Base-by-base conservation (phyloP, 1,284 basidiomycete species). In the Gomphus bonarii region DNA sequence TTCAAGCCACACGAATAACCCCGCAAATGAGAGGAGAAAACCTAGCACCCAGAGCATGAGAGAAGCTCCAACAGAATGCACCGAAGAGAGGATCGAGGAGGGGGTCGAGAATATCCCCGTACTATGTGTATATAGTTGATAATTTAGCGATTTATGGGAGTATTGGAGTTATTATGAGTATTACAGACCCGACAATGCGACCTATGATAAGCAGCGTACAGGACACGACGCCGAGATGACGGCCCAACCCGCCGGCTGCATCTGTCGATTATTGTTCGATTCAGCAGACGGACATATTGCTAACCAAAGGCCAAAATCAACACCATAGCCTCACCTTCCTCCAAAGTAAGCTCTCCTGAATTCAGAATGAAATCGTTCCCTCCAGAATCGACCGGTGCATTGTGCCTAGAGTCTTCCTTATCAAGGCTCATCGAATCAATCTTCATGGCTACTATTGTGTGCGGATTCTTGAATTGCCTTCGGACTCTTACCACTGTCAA, bases 31-130 rank as follows among this genome's bases (percentile, higher is more conserved):
- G 9, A 81, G 70, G 7, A 75, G 35, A 57, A 78, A 78, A 1
- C 79, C 80, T 35, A 79, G 72, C 2, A 79, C 74, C 80, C 79
- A 82, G 43, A 80, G 74, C 69, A 80, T 72, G 11, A 80, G 67
- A 0, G 76, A 78, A 1, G 78, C 76, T 6, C 79, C 80, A 12
- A 80, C 69, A 1, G 76, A 79, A 16, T 73, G 74, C 0, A 78
- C 75, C 0, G 75, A 72, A 0, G 62, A 65, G 31, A 81, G 63
- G 62, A 84, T 83, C 0, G 77, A 79, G 0, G 79, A 79, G 0
- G 81, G 79, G 0, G 81, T 82, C 1, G 81, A 80, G 67, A 84
- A 84, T 58, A 83, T 80, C 7, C 81, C 81, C 0, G 81, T 81
- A 0, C 38, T 40, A 6, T 40, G n/a, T n/a, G 38, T 16, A 14